Evolutionary conservation across 306 rosid species (phyloP).

Genomic region (Potentilla sterilis): DNA sequence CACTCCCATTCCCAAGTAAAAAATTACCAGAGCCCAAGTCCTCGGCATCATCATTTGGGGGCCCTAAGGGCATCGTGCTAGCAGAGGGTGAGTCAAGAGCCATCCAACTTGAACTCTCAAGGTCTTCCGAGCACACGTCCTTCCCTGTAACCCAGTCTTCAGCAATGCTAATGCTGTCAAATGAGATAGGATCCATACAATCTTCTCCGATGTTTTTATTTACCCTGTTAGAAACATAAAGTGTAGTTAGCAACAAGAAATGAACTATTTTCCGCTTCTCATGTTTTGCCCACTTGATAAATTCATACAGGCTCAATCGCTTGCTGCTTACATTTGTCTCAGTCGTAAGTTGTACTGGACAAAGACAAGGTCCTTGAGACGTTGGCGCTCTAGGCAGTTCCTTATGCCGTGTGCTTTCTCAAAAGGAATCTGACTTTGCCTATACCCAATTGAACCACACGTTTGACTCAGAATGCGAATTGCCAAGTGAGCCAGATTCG

Average conservation of each 20-base stretch:
- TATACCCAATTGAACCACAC: slow-evolving; percentile 50
- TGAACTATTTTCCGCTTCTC: slow-evolving; percentile 13
- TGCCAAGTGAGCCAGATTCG: slow-evolving; percentile 77
- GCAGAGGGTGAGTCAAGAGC: slow-evolving; percentile 53
- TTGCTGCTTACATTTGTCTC: slow-evolving; percentile 36
- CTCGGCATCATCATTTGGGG: slow-evolving; percentile 59
- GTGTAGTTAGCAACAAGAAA: slow-evolving; percentile 14
- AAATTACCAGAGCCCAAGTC: slow-evolving; percentile 61
- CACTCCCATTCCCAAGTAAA: slow-evolving; percentile 23
- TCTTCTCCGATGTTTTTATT: slow-evolving; percentile 49
- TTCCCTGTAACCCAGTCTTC: slow-evolving; percentile 72
- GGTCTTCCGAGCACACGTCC: slow-evolving; percentile 52
- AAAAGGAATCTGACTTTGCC: slow-evolving; percentile 50
- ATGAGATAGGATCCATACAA: slow-evolving; percentile 59
- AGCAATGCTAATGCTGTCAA: slow-evolving; percentile 36
- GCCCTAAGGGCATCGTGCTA: slow-evolving; percentile 47
- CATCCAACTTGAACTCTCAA: slow-evolving; percentile 60
- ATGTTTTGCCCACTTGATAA: slow-evolving; percentile 17
- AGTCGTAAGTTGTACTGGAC: slow-evolving; percentile 53
- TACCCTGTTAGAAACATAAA: slow-evolving; percentile 46
- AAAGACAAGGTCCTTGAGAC: slow-evolving; percentile 70
- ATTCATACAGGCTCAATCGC: slow-evolving; percentile 4
- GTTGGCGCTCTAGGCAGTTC: slow-evolving; percentile 77
- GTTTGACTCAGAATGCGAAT: slow-evolving; percentile 87
- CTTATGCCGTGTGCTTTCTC: slow-evolving; percentile 53